Percentiles rank a stretch among this genome's conserved stretches.
phyloP scores from a whole-genome alignment of 306 rosid genomes.

The Cyamopsis tetragonoloba region DNA sequence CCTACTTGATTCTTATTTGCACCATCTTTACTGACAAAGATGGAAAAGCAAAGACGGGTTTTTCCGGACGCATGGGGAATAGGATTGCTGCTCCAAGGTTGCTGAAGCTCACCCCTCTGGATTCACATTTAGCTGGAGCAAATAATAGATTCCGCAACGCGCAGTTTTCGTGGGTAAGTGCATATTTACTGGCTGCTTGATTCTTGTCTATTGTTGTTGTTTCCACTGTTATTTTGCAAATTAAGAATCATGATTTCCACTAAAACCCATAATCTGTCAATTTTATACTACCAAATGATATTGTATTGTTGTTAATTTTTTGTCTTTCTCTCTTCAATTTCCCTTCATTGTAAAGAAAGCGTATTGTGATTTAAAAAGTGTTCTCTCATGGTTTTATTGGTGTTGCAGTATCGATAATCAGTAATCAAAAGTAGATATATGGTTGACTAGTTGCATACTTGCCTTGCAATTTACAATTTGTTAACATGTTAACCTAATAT shows the following conservation, averaged over 20 bases:
- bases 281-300: background rate
- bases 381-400: no score
- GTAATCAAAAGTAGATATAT: background rate
- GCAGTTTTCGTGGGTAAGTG: constrained; percentile 94
- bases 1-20: constrained; percentile 79
- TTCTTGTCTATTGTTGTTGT: background rate
- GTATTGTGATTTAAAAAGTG: background rate
- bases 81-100: constrained; percentile 88
- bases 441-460: background rate
- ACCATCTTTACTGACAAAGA: constrained; percentile 77
- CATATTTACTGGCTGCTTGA: background rate
- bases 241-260: background rate
- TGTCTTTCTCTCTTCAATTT: background rate
- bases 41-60: constrained; percentile 84
- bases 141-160: constrained; percentile 85
- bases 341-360: background rate
- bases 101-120: constrained; percentile 88
- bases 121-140: constrained; percentile 85
- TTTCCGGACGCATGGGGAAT: constrained; percentile 90
- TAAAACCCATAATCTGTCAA: background rate
- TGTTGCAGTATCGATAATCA: no score
- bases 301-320: background rate
- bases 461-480: background rate
- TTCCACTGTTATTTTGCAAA: background rate
- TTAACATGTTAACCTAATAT: background rate